A percentile compares a stretch with the other conserved stretches of the same genome.
phyloP scores from a whole-genome alignment of 2,329 filamentous ascomycete species.

The Juglanconis oblonga region DNA sequence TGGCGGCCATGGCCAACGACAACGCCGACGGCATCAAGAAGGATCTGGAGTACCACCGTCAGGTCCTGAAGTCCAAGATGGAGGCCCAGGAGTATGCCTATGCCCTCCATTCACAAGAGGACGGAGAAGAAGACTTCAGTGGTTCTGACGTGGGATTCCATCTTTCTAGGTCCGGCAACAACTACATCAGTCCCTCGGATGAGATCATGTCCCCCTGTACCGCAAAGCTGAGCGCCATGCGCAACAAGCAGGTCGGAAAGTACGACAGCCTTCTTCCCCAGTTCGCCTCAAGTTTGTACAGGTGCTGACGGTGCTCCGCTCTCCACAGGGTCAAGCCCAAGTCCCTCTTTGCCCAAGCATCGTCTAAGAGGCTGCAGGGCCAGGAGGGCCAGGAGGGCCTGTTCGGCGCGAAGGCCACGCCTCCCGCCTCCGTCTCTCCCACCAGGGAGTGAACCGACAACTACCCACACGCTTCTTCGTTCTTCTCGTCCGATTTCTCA shows the following conservation, averaged over 20 bases:
- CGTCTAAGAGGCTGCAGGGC: conserved; percentile 58
- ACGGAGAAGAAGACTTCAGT: not conserved
- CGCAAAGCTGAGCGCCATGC: conserved; percentile 76
- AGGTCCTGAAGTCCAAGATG: conserved; percentile 71
- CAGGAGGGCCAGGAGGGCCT: conserved; percentile 38
- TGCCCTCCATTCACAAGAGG: not conserved
- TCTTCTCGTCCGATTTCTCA: not conserved
- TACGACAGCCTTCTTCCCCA: conserved; percentile 39
- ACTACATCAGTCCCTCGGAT: conserved; percentile 80
- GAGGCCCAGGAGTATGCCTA: conserved; percentile 42
- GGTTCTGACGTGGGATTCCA: conserved; percentile 1
- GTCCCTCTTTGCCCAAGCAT: conserved; percentile 65
- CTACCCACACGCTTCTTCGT: not conserved
- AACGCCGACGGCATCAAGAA: conserved; percentile 39
- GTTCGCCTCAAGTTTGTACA: not conserved
- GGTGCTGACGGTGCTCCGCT: not conserved
- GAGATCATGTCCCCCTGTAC: conserved; percentile 85
- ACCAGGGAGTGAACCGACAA: not conserved
- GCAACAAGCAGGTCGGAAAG: conserved; percentile 78
- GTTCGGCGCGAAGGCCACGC: conserved; percentile 27
- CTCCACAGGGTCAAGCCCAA: conserved; percentile 59
- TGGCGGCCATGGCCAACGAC: conserved; percentile 35
- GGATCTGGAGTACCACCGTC: conserved; percentile 73
- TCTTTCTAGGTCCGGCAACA: conserved; percentile 12
- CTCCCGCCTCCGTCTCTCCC: conserved; percentile 8